These are phyloP conservation scores for Nectriaceae sp. DNA, from an alignment of 2,329 filamentous ascomycete genomes.

Conservation along the genomic window DNA sequence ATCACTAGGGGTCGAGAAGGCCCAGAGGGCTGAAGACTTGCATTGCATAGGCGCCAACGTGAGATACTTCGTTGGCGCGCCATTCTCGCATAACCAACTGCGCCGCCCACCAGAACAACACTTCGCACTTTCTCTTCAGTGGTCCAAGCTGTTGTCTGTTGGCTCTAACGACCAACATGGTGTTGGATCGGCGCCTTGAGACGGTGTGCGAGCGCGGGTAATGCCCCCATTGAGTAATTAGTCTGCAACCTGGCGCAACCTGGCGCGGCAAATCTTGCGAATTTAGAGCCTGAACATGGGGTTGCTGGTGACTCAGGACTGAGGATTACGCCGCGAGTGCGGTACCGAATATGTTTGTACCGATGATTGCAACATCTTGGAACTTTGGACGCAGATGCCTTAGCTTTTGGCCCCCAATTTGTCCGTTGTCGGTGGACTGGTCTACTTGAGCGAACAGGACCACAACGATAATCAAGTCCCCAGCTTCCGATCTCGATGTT, in stretches of 20 bases:
- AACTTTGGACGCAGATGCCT: no score
- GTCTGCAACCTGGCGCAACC: constrained; percentile 9
- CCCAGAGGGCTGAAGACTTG: constrained; percentile 11
- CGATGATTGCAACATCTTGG: no score
- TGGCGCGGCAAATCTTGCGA: constrained; percentile 12
- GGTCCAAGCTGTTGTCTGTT: constrained; percentile 16
- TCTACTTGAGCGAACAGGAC: no score
- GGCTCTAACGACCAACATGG: constrained; percentile 11
- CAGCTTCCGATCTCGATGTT: no score
- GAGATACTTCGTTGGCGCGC: constrained; percentile 12
- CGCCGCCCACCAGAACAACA: constrained; percentile 9
- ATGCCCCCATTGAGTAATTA: constrained; percentile 16
- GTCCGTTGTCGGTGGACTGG: no score
- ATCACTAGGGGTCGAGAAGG: constrained; percentile 4
- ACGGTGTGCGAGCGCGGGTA: constrained; percentile 16
- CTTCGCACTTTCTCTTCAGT: constrained; percentile 13
- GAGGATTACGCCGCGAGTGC: no score
- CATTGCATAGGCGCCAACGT: constrained; percentile 16
- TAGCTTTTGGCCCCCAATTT: no score
- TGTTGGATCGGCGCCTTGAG: constrained; percentile 15
- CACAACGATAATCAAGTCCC: no score
- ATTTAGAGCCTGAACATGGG: constrained; percentile 1
- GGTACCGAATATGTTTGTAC: no score
- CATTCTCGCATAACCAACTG: constrained; percentile 18
- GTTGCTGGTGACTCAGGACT: not conserved